Conservation (phyloP, 192 early-diverging fungal species). For the Allomyces macrogynus region DNA sequence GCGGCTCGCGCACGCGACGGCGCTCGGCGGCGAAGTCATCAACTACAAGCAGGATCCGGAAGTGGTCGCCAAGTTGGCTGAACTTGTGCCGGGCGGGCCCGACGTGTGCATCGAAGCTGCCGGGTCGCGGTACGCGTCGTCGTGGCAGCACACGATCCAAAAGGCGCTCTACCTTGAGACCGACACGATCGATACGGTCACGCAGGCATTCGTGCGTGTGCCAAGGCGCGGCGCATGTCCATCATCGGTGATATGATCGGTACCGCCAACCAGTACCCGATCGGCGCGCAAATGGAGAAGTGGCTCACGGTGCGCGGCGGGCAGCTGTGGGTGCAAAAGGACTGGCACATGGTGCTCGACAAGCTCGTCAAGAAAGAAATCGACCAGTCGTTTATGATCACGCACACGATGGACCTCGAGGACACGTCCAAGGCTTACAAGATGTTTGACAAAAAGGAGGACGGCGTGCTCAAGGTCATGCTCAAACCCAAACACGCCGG, state of each 20-base stretch:
- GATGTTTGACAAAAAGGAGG: slow-evolving; percentile 21
- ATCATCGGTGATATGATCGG: slow-evolving; percentile 30
- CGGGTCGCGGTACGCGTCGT: slow-evolving; percentile 31
- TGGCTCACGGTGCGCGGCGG: slow-evolving; percentile 16
- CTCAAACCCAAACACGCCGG: slow-evolving; percentile 7
- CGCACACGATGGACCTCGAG: slow-evolving; percentile 18
- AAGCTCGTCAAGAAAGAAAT: slow-evolving; percentile 14
- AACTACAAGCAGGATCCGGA: slow-evolving; percentile 12
- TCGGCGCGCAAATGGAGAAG: slow-evolving; percentile 22
- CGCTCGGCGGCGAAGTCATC: slow-evolving; percentile 12
- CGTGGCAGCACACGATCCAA: slow-evolving; percentile 18
- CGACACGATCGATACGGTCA: slow-evolving; percentile 21
- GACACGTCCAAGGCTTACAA: slow-evolving; percentile 16
- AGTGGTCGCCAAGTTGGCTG: slow-evolving; percentile 10
- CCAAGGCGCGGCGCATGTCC: slow-evolving; percentile 22
- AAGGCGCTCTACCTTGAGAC: slow-evolving; percentile 22
- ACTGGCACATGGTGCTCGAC: slow-evolving; percentile 20
- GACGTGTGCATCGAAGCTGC: slow-evolving; percentile 29
- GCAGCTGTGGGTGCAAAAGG: slow-evolving; percentile 19
- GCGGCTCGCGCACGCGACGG: slow-evolving; percentile 12
- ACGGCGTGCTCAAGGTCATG: slow-evolving; percentile 25
- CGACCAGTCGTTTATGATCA: slow-evolving; percentile 23
- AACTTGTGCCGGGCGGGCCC: slow-evolving; percentile 18
- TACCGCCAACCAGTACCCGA: slow-evolving; percentile 14
- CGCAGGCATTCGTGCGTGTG: slow-evolving; percentile 17